These are phyloP conservation scores for Candida hispaniensis DNA, from an alignment of 805 yeast genomes.

Conservation along the genomic window DNA sequence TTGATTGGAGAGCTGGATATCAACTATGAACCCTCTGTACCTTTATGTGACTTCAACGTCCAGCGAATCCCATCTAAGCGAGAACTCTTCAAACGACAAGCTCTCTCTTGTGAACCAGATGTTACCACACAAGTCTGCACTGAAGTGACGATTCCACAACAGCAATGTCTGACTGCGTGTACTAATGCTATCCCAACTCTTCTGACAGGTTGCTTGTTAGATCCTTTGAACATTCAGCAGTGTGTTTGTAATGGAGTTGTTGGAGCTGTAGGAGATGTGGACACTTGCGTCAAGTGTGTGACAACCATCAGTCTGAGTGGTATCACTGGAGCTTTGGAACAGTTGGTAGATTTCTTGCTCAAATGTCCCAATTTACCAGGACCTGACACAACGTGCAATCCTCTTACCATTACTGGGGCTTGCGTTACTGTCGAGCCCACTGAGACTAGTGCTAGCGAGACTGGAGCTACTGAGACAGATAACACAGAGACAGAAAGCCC, in stretches of 20 bases:
- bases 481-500: slow-evolving; percentile 1
- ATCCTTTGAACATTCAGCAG: neutral
- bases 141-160: slow-evolving; percentile 1
- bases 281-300: slow-evolving; percentile 7
- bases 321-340: neutral
- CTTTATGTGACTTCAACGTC: no score
- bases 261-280: slow-evolving; percentile 1
- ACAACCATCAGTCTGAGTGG: slow-evolving; percentile 6
- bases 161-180: neutral
- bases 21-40: no score
- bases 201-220: slow-evolving; percentile 3
- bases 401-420: slow-evolving; percentile 3
- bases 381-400: neutral
- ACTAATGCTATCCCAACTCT: slow-evolving; percentile 1
- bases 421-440: slow-evolving; percentile 3
- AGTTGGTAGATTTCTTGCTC: slow-evolving; percentile 2
- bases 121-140: neutral
- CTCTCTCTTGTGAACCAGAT: slow-evolving; percentile 5
- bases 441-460: slow-evolving; percentile 5
- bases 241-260: slow-evolving; percentile 7
- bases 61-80: no score
- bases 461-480: neutral
- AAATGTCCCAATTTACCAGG: neutral
- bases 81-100: no score
- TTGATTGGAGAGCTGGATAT: no score